Percentiles rank a stretch among this genome's conserved stretches.
phyloP scores from a whole-genome alignment of 768 basidiomycete species.

The Mycena belliarum region DNA sequence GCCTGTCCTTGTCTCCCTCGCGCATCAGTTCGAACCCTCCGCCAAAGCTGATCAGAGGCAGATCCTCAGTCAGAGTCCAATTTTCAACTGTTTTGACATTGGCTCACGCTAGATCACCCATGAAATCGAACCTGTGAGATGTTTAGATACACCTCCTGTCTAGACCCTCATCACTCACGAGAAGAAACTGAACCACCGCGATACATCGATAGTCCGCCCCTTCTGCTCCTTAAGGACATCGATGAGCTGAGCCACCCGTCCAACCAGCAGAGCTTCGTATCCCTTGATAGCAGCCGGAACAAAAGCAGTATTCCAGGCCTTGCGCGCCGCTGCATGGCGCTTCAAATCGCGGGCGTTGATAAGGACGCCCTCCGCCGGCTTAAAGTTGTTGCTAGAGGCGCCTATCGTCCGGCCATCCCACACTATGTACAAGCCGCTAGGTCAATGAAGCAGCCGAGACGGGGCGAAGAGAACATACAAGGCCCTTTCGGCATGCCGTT shows the following conservation, averaged over 20 bases:
- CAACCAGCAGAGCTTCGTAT: constrained; percentile 8
- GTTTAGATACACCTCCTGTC: neutral
- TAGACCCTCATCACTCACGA: neutral
- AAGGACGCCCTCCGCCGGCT: constrained; percentile 22
- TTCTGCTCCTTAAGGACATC: neutral
- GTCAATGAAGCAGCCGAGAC: neutral
- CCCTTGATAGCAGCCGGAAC: constrained; percentile 7
- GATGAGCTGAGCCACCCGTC: constrained; percentile 11
- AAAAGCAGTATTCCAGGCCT: constrained; percentile 14
- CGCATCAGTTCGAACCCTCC: constrained; percentile 19
- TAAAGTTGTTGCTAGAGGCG: neutral
- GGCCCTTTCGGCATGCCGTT: constrained; percentile 44
- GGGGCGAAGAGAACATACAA: constrained; percentile 24
- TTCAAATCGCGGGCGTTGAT: constrained; percentile 33
- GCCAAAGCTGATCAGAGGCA: neutral
- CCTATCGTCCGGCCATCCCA: constrained; percentile 31
- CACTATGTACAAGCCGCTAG: constrained; percentile 25
- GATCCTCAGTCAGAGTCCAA: neutral
- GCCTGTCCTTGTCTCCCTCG: constrained; percentile 8
- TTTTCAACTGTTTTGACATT: no score
- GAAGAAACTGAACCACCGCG: constrained; percentile 15
- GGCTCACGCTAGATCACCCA: constrained; percentile 15
- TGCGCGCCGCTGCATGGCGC: constrained; percentile 37
- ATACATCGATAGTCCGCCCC: neutral
- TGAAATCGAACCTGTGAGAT: constrained; percentile 7